These are phyloP conservation scores for Diophrys sp. DNA, from an alignment of 73 alveolate species.

Conservation along the genomic window DNA sequence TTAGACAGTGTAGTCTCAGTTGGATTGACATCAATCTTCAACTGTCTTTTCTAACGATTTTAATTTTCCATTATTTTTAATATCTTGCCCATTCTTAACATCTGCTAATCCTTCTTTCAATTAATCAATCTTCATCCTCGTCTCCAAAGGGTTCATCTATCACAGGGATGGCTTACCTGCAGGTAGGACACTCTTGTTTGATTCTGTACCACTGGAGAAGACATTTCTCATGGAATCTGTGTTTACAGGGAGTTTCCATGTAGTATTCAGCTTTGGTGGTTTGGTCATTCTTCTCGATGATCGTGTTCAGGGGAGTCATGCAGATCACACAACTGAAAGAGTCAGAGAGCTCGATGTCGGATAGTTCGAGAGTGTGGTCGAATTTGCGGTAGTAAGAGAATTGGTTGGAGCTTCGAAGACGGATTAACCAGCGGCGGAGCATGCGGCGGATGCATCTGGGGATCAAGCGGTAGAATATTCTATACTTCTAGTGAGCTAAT, in stretches of 20 bases:
- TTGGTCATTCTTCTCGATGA: background rate
- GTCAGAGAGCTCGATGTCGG: too few species aligned
- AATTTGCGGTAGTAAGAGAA: background rate
- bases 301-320: background rate
- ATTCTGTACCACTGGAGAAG: background rate
- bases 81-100: conserved; percentile 28
- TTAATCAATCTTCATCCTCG: too few species aligned
- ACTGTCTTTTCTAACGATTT: too few species aligned
- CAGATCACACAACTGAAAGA: background rate
- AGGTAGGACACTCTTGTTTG: background rate
- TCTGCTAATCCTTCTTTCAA: conserved; percentile 40
- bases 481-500: background rate
- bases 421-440: background rate
- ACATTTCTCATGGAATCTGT: background rate
- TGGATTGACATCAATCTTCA: too few species aligned
- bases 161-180: background rate
- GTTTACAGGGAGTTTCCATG: background rate
- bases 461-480: background rate
- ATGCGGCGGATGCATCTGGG: background rate
- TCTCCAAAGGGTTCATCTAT: too few species aligned
- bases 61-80: too few species aligned
- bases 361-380: background rate
- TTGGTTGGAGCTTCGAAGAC: background rate
- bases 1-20: too few species aligned
- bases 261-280: background rate